A percentile compares a stretch with the other conserved stretches of the same genome.
phyloP scores from a whole-genome alignment of 75 land plant species.

The Pinus tabuliformis region DNA sequence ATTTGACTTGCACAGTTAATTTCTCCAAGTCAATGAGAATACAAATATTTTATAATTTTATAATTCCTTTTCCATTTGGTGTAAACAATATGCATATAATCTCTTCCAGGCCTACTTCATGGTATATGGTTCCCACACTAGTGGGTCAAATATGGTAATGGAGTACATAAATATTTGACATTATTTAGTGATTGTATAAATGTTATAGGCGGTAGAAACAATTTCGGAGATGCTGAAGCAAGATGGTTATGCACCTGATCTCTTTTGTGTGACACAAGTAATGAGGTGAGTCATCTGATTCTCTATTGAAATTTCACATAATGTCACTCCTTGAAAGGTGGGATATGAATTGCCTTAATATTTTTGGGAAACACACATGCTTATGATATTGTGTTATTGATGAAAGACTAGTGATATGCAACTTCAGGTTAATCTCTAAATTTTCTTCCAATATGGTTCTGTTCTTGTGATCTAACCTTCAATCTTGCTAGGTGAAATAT shows the following conservation, averaged over 20 bases:
- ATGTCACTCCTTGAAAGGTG: background rate
- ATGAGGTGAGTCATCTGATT: constrained; percentile 45
- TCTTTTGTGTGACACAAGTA: constrained; percentile 59
- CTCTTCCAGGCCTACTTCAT: background rate
- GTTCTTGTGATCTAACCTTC: background rate
- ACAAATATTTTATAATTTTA: too few species aligned
- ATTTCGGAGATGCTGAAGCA: constrained; percentile 69
- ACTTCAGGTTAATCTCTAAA: background rate
- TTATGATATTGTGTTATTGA: background rate
- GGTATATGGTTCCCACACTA: background rate
- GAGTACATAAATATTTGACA: background rate
- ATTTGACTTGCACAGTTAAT: too few species aligned
- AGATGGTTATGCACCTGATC: constrained; percentile 60
- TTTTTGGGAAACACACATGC: background rate
- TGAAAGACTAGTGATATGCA: background rate
- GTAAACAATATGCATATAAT: too few species aligned
- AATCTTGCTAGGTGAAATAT: background rate
- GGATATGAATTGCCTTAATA: background rate
- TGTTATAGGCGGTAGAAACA: constrained; percentile 59
- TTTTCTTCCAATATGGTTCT: background rate
- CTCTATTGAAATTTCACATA: background rate
- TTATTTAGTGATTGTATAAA: background rate
- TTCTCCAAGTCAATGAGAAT: too few species aligned
- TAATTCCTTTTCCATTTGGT: too few species aligned
- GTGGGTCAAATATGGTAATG: background rate